Evolutionary conservation across 2,329 filamentous ascomycete species (phyloP).

Genomic region (Fusarium anthophilum): DNA sequence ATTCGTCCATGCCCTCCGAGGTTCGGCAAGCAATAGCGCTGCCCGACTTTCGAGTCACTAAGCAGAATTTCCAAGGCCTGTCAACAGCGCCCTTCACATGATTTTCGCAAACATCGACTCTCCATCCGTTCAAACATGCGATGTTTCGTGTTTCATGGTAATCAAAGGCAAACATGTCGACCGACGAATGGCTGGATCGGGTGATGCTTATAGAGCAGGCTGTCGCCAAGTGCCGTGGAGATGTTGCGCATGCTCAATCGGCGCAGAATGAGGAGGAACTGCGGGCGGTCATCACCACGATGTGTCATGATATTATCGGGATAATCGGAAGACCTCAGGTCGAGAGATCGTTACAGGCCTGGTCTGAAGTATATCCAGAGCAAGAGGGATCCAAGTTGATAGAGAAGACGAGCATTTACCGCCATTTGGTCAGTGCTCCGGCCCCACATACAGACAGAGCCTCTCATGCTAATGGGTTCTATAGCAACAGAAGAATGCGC

Average conservation of each 20-base stretch:
- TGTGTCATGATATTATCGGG: background rate
- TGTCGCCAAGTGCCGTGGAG: background rate
- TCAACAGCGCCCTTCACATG: background rate
- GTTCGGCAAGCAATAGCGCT: background rate
- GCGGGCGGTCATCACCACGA: background rate
- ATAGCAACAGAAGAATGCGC: background rate
- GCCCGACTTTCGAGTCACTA: background rate
- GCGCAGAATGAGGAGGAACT: background rate
- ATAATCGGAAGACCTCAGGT: background rate
- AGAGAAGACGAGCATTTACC: background rate
- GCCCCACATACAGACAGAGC: no score
- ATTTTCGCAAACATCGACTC: background rate
- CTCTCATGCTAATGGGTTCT: background rate
- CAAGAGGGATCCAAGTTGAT: background rate
- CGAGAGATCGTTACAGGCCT: background rate
- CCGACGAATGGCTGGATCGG: background rate
- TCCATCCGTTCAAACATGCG: background rate
- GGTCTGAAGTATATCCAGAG: slow-evolving; percentile 4
- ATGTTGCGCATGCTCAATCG: background rate
- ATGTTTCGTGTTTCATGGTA: background rate
- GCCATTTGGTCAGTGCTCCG: background rate
- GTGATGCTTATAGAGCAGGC: background rate
- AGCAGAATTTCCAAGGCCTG: background rate
- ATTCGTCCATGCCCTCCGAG: background rate
- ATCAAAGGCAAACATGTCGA: background rate